These are phyloP conservation scores for Verbena officinalis DNA, from an alignment of 257 asterid species.

Conservation along the genomic window DNA sequence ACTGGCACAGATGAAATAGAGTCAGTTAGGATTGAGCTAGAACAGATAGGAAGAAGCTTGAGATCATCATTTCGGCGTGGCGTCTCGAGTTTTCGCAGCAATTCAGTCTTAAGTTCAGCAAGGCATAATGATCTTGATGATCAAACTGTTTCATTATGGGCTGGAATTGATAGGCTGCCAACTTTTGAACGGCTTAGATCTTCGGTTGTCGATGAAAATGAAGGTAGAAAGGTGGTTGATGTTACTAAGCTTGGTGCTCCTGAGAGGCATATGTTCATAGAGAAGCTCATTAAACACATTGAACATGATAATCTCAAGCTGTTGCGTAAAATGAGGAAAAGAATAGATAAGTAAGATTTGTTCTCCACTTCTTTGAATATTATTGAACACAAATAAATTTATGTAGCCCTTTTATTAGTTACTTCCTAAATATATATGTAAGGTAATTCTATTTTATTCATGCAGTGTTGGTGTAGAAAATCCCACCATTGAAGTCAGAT, in stretches of 20 bases:
- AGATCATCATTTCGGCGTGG: slow-evolving; percentile 30
- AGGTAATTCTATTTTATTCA: background rate
- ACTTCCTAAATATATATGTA: background rate
- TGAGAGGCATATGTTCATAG: slow-evolving; percentile 35
- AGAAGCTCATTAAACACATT: slow-evolving; percentile 38
- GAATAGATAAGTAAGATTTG: slow-evolving; percentile 36
- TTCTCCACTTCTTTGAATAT: background rate
- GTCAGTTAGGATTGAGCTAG: slow-evolving; percentile 28
- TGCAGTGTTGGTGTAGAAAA: slow-evolving; percentile 39
- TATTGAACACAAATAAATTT: background rate
- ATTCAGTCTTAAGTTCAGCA: slow-evolving; percentile 25
- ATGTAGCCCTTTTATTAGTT: background rate
- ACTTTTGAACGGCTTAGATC: slow-evolving; percentile 33
- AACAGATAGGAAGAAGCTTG: slow-evolving; percentile 37
- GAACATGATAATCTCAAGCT: slow-evolving; percentile 38
- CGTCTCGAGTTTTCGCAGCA: slow-evolving; percentile 30
- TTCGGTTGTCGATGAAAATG: slow-evolving; percentile 26
- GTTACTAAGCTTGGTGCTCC: slow-evolving; percentile 38
- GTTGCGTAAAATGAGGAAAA: slow-evolving; percentile 39
- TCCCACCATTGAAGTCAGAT: slow-evolving; percentile 43
- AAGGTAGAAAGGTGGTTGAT: slow-evolving; percentile 35
- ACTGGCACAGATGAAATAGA: slow-evolving; percentile 34
- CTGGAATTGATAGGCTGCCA: slow-evolving; percentile 39
- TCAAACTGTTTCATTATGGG: slow-evolving; percentile 35
- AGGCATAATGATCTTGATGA: slow-evolving; percentile 31